Evolutionary conservation across 495 filamentous ascomycete species (phyloP), one percentile per base, ranked within the genome.

Genomic region (Neurospora tetraspora): DNA sequence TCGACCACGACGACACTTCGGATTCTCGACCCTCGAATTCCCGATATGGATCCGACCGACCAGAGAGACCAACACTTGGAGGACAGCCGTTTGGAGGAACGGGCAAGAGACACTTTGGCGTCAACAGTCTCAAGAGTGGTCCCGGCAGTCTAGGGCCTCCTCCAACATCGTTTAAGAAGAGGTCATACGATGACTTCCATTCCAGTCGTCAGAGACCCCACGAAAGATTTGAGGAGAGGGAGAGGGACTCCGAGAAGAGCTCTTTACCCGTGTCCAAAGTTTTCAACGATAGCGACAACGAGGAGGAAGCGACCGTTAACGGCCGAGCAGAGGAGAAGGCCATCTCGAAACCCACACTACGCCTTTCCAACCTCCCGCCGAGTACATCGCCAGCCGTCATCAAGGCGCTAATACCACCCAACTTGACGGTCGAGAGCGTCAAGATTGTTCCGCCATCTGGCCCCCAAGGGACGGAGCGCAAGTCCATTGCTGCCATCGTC

Each of bases 321-420:
- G 84, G 78, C 43, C 75, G 84, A 71, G 87, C 89, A 14, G 89
- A 89, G 40, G 92, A 96, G 74, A 91, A 89, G 74, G 90, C 90
- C 43, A 89, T 89, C 71, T 89, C 95, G 18, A 95, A 93, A 78
- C 94, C 94, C n/a, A 97, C 94, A 0, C 78, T 98, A n/a, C 90
- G 91, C 43, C 84, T 98, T 36, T 81, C 85, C 5, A 87, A 85
- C 38, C 79, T 90, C 4, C 89, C 89, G 4, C 89, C 88, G 0
- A 82, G 87, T 4, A 93, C 89, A 20, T 94, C 93, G 5, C 88
- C 86, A 2, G 89, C 91, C 34, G 87, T 88, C 69, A 89, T 96
- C 78, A 94, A 94, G 80, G 84, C 89, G 6, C 81, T 96, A 71
- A 86, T 97, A 10, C 90, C 91, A 2, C 75, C 87, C 9, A 88